These are phyloP conservation scores for Xylaria telfairii DNA, from an alignment of 495 filamentous ascomycete genomes.

Conservation along the genomic window DNA sequence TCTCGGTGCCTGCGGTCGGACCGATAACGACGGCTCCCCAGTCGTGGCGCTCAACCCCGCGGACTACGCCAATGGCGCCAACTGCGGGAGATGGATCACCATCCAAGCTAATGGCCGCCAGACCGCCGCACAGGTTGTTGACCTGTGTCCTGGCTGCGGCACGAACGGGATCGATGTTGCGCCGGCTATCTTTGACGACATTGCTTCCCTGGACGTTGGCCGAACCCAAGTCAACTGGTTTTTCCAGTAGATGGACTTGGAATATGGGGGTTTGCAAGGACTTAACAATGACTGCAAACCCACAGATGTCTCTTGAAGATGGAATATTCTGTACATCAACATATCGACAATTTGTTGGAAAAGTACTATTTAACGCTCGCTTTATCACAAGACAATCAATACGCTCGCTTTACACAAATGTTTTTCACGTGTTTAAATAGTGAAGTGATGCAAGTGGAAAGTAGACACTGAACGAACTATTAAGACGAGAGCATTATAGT, in stretches of 20 bases:
- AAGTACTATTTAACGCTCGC: neutral
- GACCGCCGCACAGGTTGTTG: constrained; percentile 21
- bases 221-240: constrained; percentile 21
- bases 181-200: constrained; percentile 25
- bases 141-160: constrained; percentile 23
- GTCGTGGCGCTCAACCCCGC: constrained; percentile 20
- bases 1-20: constrained; percentile 17
- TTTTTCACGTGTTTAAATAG: too few species aligned
- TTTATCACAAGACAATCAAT: neutral
- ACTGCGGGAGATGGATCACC: constrained; percentile 24
- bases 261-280: neutral
- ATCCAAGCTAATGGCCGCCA: constrained; percentile 13
- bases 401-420: neutral
- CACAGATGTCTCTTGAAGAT: neutral
- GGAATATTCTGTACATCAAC: neutral
- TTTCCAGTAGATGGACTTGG: constrained; percentile 19
- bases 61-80: constrained; percentile 20
- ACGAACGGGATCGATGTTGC: constrained; percentile 14
- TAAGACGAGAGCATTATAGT: too few species aligned
- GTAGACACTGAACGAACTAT: too few species aligned
- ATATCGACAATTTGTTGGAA: neutral
- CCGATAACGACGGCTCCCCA: constrained; percentile 10
- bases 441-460: too few species aligned
- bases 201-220: constrained; percentile 10
- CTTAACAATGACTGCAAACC: neutral